Conservation (phyloP, 148 eudicot species). For the Rheum nobile region DNA sequence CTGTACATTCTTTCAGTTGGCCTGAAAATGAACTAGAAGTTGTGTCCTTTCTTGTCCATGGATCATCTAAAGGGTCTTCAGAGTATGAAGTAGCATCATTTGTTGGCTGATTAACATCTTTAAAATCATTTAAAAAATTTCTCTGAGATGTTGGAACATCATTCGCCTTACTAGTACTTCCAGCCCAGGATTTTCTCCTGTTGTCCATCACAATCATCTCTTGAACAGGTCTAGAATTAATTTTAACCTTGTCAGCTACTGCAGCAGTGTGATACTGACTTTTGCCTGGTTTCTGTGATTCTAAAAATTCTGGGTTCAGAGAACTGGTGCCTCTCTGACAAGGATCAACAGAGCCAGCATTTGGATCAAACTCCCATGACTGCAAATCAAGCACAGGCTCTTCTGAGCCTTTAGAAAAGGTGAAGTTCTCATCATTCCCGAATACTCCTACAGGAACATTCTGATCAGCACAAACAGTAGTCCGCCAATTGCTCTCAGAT, state of each 20-base stretch:
- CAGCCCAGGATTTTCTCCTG: constrained; percentile 39
- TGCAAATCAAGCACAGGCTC: constrained; percentile 59
- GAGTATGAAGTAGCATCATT: constrained; percentile 18
- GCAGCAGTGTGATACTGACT: constrained; percentile 25
- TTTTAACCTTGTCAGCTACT: constrained; percentile 18
- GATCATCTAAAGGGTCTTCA: constrained; percentile 29
- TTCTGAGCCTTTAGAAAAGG: constrained; percentile 37
- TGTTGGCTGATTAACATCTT: constrained; percentile 28
- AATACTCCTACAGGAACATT: constrained; percentile 17
- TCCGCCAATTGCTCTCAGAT: constrained; percentile 45
- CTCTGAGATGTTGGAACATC: constrained; percentile 21
- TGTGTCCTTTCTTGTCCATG: constrained; percentile 44
- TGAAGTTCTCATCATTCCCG: constrained; percentile 43
- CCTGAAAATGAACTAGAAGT: constrained; percentile 30
- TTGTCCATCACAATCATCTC: constrained; percentile 29
- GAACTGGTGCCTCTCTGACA: constrained; percentile 24
- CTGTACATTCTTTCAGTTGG: constrained; percentile 55
- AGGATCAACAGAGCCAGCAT: constrained; percentile 30
- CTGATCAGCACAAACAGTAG: constrained; percentile 13
- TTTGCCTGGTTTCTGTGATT: constrained; percentile 23
- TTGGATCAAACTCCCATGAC: constrained; percentile 43
- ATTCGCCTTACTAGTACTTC: constrained; percentile 35
- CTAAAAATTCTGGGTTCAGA: constrained; percentile 12
- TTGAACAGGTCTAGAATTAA: constrained; percentile 27
- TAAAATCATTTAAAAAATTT: constrained; percentile 22